These are phyloP conservation scores for Xylariaceae sp. DNA, from an alignment of 2,329 filamentous ascomycete genomes.

Conservation along the genomic window DNA sequence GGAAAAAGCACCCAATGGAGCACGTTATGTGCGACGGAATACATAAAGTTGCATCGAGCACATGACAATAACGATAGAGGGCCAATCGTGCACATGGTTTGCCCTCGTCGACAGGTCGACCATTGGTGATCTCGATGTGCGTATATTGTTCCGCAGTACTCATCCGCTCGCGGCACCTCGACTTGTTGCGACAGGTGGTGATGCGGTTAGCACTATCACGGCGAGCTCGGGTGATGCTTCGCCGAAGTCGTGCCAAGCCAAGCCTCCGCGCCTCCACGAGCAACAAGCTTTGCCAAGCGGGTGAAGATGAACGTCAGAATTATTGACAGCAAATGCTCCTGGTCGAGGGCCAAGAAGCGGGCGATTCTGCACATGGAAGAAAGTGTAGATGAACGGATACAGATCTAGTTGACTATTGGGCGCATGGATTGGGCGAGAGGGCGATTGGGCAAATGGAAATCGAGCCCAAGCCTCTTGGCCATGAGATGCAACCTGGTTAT, in stretches of 20 bases:
- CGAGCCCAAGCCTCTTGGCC: constrained; percentile 14
- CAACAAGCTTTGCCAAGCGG: constrained; percentile 36
- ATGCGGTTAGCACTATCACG: background rate
- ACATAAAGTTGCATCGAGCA: background rate
- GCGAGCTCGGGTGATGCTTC: background rate
- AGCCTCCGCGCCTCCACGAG: constrained; percentile 30
- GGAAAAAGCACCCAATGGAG: constrained; percentile 1
- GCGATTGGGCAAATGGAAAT: background rate
- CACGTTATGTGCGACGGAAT: background rate
- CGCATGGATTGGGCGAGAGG: background rate
- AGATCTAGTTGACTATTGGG: background rate
- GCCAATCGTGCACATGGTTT: background rate
- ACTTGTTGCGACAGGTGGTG: background rate
- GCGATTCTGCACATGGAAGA: background rate
- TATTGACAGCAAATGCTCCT: constrained; percentile 9
- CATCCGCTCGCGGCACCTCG: background rate
- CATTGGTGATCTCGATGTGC: background rate
- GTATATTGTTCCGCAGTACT: background rate
- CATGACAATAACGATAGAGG: background rate
- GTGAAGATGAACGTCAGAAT: constrained; percentile 13
- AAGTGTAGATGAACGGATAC: background rate
- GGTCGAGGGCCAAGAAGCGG: constrained; percentile 2
- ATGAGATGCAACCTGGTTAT: constrained; percentile 8
- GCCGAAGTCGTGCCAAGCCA: constrained; percentile 23
- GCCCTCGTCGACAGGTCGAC: background rate